Percentiles rank a stretch among this genome's conserved stretches.
Conservation (phyloP, 345 rosid genomes). For the Citrus trifoliata region DNA sequence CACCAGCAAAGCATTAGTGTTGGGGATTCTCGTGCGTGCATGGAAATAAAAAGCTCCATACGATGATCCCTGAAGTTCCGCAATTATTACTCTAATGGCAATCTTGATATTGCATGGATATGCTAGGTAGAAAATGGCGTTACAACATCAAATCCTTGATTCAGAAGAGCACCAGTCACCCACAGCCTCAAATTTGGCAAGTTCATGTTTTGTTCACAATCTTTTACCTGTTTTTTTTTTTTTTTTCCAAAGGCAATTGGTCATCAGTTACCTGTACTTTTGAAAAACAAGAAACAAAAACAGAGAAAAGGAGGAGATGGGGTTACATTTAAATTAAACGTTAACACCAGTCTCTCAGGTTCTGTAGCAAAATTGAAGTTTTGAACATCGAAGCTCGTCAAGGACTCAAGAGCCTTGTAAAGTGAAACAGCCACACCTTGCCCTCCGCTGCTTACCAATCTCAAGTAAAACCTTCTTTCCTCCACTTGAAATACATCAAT, state of each 20-base stretch:
- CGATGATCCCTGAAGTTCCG: background rate
- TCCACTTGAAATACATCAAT: slow-evolving; percentile 73
- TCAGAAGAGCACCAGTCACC: slow-evolving; percentile 69
- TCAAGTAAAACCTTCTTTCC: slow-evolving; percentile 64
- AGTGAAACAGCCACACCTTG: slow-evolving; percentile 61
- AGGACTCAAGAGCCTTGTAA: slow-evolving; percentile 72
- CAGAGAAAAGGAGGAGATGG: background rate
- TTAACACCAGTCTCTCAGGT: slow-evolving; percentile 45
- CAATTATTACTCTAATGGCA: background rate
- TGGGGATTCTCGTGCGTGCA: background rate
- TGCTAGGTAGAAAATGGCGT: slow-evolving; percentile 8
- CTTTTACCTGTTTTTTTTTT: slow-evolving; percentile 39
- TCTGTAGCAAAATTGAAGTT: slow-evolving; percentile 62
- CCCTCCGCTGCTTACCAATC: slow-evolving; percentile 52
- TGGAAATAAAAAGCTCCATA: background rate
- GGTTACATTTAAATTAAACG: slow-evolving; percentile 60
- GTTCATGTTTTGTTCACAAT: slow-evolving; percentile 44
- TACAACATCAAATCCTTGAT: slow-evolving; percentile 68
- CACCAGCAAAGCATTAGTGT: background rate
- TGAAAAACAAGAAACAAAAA: background rate
- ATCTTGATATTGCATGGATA: background rate
- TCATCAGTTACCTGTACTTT: background rate
- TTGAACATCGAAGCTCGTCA: slow-evolving; percentile 55
- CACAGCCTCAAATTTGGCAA: slow-evolving; percentile 67
- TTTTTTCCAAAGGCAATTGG: background rate